Conservation (phyloP, 768 basidiomycete genomes). For the Psilocybe azurescens region DNA sequence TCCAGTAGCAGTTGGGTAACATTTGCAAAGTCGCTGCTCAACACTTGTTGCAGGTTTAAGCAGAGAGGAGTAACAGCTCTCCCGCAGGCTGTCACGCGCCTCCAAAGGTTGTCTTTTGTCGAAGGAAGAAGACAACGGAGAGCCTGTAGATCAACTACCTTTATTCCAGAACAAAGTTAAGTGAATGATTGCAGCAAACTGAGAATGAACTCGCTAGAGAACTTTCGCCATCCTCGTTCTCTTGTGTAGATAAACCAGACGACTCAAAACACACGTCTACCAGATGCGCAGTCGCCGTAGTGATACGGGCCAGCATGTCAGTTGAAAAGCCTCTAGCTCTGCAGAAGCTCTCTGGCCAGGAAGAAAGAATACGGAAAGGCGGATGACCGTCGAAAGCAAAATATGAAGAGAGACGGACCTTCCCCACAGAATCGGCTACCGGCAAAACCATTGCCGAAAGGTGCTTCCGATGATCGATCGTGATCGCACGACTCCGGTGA, state of each 20-base stretch:
- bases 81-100: constrained; percentile 33
- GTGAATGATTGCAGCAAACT: background rate
- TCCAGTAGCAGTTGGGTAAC: constrained; percentile 48
- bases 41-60: constrained; percentile 35
- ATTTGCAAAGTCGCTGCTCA: constrained; percentile 44
- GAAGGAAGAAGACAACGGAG: constrained; percentile 28
- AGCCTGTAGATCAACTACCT: constrained; percentile 35
- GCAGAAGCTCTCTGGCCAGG: background rate
- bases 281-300: constrained; percentile 23
- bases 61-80: constrained; percentile 38
- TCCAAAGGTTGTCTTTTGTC: constrained; percentile 33
- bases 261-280: constrained; percentile 31
- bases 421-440: background rate
- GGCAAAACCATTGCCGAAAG: background rate
- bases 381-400: constrained; percentile 3
- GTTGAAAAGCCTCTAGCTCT: background rate
- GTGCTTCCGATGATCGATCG: background rate
- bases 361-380: background rate
- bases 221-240: constrained; percentile 26
- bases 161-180: background rate
- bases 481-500: too few relatives aligned
- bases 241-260: constrained; percentile 14
- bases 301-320: constrained; percentile 32
- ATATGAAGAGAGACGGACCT: background rate
- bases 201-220: constrained; percentile 26